Conservation (phyloP, 176 grass and related monocot species). For the Oropetium thomaeum region DNA sequence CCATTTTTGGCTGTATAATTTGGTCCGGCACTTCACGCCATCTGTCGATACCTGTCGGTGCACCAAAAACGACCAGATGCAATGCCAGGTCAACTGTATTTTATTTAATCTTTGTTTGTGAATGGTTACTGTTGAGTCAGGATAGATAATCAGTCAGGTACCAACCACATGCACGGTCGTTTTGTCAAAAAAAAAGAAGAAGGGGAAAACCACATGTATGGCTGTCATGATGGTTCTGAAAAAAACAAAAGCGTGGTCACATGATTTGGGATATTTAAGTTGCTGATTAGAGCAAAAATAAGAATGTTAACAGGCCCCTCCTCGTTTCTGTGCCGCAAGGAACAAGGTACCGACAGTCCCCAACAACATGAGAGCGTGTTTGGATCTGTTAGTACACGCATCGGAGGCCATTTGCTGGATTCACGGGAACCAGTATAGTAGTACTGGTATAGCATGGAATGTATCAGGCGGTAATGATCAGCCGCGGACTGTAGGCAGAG, state of each 20-base stretch:
- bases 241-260: too few species aligned
- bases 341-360: neutral
- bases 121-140: too few species aligned
- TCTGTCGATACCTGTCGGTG: conserved; percentile 1
- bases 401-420: neutral
- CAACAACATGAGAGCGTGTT: neutral
- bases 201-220: neutral
- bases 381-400: neutral
- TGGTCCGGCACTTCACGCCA: neutral
- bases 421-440: neutral
- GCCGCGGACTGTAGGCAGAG: neutral
- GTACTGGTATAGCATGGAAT: neutral
- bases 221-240: too few species aligned
- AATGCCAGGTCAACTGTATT: neutral
- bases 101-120: too few species aligned
- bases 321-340: neutral
- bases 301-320: neutral
- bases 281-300: neutral
- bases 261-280: neutral
- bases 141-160: too few species aligned
- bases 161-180: too few species aligned
- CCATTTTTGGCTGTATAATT: neutral
- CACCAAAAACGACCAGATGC: neutral
- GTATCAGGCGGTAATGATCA: neutral
- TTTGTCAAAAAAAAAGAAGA: too few species aligned